These are phyloP conservation scores for Neonectria coccinea DNA, from an alignment of 2,329 filamentous ascomycete genomes.

Conservation along the genomic window DNA sequence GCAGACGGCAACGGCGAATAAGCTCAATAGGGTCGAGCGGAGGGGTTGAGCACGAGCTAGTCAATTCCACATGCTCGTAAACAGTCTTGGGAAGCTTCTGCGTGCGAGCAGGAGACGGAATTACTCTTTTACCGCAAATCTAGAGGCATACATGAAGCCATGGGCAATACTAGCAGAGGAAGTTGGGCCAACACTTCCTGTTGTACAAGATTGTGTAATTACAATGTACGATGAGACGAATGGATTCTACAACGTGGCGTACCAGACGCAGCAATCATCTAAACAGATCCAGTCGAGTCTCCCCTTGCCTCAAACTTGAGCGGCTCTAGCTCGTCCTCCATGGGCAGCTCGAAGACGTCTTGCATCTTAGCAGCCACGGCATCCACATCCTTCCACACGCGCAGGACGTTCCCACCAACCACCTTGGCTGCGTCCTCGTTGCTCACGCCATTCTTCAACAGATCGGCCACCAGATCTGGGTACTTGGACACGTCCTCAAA, in stretches of 20 bases:
- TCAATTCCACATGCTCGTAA: background rate
- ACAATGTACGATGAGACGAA: slow-evolving; percentile 46
- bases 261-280: slow-evolving; percentile 16
- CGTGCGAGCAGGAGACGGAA: background rate
- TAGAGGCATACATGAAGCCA: slow-evolving; percentile 14
- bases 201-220: slow-evolving; percentile 50
- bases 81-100: background rate
- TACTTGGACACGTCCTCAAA: slow-evolving; percentile 89
- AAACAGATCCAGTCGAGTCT: slow-evolving; percentile 11
- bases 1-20: slow-evolving; percentile 72
- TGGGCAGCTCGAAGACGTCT: slow-evolving; percentile 61
- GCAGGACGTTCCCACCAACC: slow-evolving; percentile 82
- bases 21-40: slow-evolving; percentile 69
- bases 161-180: slow-evolving; percentile 19
- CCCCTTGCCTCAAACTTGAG: slow-evolving; percentile 29
- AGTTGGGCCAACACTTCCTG: slow-evolving; percentile 26
- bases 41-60: slow-evolving; percentile 41
- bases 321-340: slow-evolving; percentile 63
- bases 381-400: slow-evolving; percentile 87
- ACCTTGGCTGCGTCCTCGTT: slow-evolving; percentile 80
- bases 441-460: slow-evolving; percentile 79
- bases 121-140: slow-evolving; percentile 3
- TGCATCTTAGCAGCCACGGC: slow-evolving; percentile 75
- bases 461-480: slow-evolving; percentile 79
- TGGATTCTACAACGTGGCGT: slow-evolving; percentile 24